phyloP scores from a whole-genome alignment of 345 rosid species.

The Raphanus sativus region DNA sequence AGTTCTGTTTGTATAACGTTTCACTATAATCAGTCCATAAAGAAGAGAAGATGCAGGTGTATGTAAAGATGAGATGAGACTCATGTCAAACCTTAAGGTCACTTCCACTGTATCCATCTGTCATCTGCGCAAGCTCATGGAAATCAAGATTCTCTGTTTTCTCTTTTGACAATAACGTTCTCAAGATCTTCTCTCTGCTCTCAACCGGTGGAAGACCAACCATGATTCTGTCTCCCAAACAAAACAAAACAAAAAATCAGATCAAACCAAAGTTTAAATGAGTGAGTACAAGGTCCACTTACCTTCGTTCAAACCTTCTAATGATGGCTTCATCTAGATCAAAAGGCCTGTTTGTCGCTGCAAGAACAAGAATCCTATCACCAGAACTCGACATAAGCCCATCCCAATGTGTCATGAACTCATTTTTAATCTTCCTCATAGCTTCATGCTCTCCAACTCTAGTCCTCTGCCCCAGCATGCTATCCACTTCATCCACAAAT shows the following conservation, averaged over 20 bases:
- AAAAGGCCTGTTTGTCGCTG: conserved; percentile 98
- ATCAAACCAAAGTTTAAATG: not conserved
- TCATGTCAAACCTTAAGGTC: conserved; percentile 82
- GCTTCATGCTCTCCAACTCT: conserved; percentile 99
- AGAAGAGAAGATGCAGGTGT: not conserved
- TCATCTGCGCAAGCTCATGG: conserved; percentile 84
- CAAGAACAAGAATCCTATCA: conserved; percentile 93
- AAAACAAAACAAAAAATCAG: not conserved
- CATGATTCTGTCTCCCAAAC: conserved; percentile 68
- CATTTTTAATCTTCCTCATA: conserved; percentile 94
- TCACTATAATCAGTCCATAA: conserved; percentile 4
- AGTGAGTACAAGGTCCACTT: not conserved
- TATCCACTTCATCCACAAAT: conserved; percentile 97
- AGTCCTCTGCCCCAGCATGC: conserved; percentile 98
- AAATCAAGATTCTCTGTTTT: conserved; percentile 73
- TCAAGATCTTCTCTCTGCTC: conserved; percentile 88
- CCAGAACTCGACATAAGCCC: conserved; percentile 80
- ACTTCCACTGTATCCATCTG: conserved; percentile 95
- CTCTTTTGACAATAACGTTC: conserved; percentile 82
- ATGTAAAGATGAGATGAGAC: not conserved
- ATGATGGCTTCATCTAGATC: conserved; percentile 99
- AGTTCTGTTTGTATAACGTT: conserved; percentile 61
- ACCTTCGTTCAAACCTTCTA: conserved; percentile 98
- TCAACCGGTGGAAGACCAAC: conserved; percentile 85
- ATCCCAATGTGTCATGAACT: conserved; percentile 99